These are phyloP conservation scores for Debaryomyces subglobosus DNA, from an alignment of 1,139 yeast genomes.

Conservation along the genomic window DNA sequence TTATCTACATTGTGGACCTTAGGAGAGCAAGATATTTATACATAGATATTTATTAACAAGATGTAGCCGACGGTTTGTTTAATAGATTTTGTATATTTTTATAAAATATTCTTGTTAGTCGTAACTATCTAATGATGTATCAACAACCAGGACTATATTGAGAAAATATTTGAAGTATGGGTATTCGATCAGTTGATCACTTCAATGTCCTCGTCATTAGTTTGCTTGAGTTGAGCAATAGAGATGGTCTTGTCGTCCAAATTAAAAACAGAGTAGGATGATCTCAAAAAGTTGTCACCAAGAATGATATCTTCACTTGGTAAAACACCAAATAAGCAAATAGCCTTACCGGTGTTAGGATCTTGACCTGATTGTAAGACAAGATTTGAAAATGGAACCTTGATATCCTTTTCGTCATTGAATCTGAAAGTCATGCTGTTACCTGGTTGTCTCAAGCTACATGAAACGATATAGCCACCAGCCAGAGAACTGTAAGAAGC, in stretches of 20 bases:
- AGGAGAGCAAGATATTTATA: too few relatives aligned
- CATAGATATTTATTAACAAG: too few relatives aligned
- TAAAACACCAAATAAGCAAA: slow-evolving; percentile 21
- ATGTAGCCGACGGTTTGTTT: neutral
- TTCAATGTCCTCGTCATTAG: slow-evolving; percentile 27
- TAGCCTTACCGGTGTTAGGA: slow-evolving; percentile 13
- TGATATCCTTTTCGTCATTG: slow-evolving; percentile 22
- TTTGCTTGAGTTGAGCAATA: slow-evolving; percentile 39
- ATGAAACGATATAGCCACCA: slow-evolving; percentile 29
- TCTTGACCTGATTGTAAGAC: slow-evolving; percentile 18
- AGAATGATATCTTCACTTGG: slow-evolving; percentile 22
- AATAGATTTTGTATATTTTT: neutral
- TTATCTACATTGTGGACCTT: too few relatives aligned
- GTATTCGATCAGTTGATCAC: slow-evolving; percentile 12
- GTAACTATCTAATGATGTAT: neutral
- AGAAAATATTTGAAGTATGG: neutral
- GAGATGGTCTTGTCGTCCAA: slow-evolving; percentile 41
- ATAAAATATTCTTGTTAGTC: neutral
- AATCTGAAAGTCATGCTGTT: slow-evolving; percentile 32
- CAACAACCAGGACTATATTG: neutral
- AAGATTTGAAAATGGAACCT: slow-evolving; percentile 29
- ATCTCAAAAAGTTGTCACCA: slow-evolving; percentile 44
- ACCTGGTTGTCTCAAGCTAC: slow-evolving; percentile 29
- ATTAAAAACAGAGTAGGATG: slow-evolving; percentile 40
- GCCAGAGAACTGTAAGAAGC: slow-evolving; percentile 27